Conservation (phyloP, 192 early-diverging fungal species). For the Allomyces arbusculus region DNA sequence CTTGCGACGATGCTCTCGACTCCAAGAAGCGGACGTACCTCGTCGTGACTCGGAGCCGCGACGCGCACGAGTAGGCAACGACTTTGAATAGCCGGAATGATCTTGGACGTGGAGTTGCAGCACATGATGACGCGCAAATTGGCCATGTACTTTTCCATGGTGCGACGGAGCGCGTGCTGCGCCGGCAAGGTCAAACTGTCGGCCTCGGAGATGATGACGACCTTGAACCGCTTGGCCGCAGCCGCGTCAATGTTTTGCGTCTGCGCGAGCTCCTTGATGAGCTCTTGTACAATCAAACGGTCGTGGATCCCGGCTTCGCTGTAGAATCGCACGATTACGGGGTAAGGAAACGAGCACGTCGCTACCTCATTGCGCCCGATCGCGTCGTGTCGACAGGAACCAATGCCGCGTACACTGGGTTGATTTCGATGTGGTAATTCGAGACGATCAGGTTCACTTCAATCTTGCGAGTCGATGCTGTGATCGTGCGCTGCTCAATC, state of each 20-base stretch:
- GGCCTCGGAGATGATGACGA: slow-evolving; percentile 87
- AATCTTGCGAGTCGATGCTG: slow-evolving; percentile 65
- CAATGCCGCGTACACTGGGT: slow-evolving; percentile 47
- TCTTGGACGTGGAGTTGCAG: slow-evolving; percentile 68
- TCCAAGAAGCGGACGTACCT: slow-evolving; percentile 26
- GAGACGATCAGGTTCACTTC: slow-evolving; percentile 72
- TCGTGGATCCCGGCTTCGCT: slow-evolving; percentile 93
- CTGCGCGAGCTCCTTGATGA: slow-evolving; percentile 94
- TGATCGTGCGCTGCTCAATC: slow-evolving; percentile 59
- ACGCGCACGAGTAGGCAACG: slow-evolving; percentile 80
- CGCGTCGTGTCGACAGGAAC: no score
- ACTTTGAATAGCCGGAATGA: slow-evolving; percentile 80
- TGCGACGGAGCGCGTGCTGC: slow-evolving; percentile 87
- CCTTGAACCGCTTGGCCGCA: slow-evolving; percentile 72
- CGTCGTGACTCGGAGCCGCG: slow-evolving; percentile 49
- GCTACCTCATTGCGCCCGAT: no score
- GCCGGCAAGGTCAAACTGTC: slow-evolving; percentile 73
- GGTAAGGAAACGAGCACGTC: not conserved
- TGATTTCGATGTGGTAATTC: slow-evolving; percentile 92
- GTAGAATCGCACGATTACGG: not conserved
- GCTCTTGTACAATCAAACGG: slow-evolving; percentile 74
- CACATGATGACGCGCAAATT: slow-evolving; percentile 87
- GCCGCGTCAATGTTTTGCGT: slow-evolving; percentile 72
- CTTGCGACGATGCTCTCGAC: not conserved
- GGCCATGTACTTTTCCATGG: slow-evolving; percentile 97